phyloP scores from a whole-genome alignment of 176 grass and related monocot genomes.

The Pontederia crassipes region DNA sequence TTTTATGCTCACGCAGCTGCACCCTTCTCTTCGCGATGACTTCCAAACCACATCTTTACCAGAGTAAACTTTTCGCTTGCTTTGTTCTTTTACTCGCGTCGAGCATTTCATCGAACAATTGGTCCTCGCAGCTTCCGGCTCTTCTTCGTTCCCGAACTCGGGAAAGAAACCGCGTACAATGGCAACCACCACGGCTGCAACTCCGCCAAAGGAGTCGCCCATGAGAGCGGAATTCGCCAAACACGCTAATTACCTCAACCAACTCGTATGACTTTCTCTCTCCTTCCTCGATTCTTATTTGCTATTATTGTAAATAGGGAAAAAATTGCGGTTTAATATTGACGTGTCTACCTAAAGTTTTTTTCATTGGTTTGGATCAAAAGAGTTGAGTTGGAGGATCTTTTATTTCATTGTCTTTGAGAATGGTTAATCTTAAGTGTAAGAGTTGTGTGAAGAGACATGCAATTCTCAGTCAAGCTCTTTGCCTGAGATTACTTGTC shows the following conservation, averaged over 20 bases:
- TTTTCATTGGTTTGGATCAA: not conserved
- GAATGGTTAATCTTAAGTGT: too few relatives aligned
- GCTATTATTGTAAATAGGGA: not conserved
- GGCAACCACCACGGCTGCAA: not conserved
- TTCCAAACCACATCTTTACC: conserved; percentile 18
- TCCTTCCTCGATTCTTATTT: not conserved
- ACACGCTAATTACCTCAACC: conserved; percentile 33
- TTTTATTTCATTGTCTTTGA: too few relatives aligned
- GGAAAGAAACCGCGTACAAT: conserved; percentile 28
- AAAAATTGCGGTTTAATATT: not conserved
- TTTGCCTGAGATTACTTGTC: too few relatives aligned
- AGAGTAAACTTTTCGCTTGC: conserved; percentile 7
- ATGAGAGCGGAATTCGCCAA: conserved; percentile 36
- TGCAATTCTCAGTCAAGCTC: too few relatives aligned
- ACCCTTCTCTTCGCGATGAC: conserved; percentile 21
- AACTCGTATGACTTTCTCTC: conserved; percentile 19
- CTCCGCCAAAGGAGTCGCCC: not conserved
- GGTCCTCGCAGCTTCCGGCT: not conserved
- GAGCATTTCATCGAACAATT: not conserved
- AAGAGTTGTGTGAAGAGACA: too few relatives aligned
- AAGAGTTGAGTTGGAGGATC: too few relatives aligned
- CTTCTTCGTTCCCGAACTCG: conserved; percentile 8
- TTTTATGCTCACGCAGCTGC: not conserved
- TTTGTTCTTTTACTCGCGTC: not conserved
- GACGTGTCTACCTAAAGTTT: not conserved